Evolutionary conservation across 306 rosid genomes (phyloP).

Genomic region (Luffa aegyptiaca): DNA sequence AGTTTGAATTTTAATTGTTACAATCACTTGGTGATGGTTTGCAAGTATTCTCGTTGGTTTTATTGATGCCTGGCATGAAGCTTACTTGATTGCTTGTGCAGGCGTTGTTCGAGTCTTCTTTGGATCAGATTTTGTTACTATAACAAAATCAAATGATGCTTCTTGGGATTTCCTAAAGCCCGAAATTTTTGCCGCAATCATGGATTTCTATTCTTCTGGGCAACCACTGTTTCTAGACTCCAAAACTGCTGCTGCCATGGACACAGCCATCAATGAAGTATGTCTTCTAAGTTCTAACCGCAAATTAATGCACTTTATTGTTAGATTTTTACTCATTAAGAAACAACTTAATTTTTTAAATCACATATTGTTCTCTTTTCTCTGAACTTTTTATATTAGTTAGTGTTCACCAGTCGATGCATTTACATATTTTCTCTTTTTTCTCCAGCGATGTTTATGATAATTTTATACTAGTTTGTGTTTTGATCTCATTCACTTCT

Average conservation of each 20-base stretch:
- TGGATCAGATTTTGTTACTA: slow-evolving; percentile 92
- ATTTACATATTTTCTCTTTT: background rate
- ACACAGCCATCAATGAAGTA: slow-evolving; percentile 85
- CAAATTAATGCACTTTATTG: background rate
- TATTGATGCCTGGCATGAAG: background rate
- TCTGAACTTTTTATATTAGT: background rate
- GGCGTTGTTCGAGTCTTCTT: slow-evolving; percentile 71
- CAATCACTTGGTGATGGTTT: background rate
- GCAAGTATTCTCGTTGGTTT: background rate
- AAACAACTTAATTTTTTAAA: background rate
- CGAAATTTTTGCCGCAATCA: slow-evolving; percentile 78
- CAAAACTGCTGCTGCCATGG: slow-evolving; percentile 69
- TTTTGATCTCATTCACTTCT: background rate
- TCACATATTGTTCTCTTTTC: background rate
- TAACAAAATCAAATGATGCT: slow-evolving; percentile 71
- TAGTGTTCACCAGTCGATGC: background rate
- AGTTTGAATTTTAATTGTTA: background rate
- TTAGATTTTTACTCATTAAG: background rate
- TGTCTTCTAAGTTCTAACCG: background rate
- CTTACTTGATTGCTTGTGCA: slow-evolving; percentile 11
- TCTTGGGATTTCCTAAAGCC: slow-evolving; percentile 88
- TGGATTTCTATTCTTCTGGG: slow-evolving; percentile 92
- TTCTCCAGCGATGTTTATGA: background rate
- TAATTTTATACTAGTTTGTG: background rate
- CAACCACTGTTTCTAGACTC: slow-evolving; percentile 77